Percentiles rank a stretch among this genome's conserved stretches.
phyloP scores from a whole-genome alignment of 2,329 filamentous ascomycete species.

The Coniochaeta sp. region DNA sequence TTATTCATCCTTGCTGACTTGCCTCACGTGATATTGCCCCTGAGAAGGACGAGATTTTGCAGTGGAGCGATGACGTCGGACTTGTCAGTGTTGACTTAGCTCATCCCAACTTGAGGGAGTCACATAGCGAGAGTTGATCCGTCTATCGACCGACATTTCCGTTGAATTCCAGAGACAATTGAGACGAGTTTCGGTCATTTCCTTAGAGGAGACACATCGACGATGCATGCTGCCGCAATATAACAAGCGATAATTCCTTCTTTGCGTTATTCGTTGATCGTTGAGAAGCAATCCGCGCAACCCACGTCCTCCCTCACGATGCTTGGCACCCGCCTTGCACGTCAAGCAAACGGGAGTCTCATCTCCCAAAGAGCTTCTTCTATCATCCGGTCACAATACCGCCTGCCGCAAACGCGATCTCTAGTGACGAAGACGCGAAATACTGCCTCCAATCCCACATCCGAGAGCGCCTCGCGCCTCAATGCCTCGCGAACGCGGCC shows the following conservation, averaged over 20 bases:
- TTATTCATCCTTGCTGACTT: neutral
- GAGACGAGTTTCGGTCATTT: neutral
- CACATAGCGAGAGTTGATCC: neutral
- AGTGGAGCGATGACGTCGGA: neutral
- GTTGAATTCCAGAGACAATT: neutral
- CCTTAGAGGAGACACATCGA: neutral
- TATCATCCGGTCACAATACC: neutral
- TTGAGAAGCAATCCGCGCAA: neutral
- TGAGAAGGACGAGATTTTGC: neutral
- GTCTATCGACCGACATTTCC: neutral
- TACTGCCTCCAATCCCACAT: neutral
- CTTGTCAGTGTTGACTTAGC: neutral
- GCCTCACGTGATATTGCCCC: neutral
- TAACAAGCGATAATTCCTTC: neutral
- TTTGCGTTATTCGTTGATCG: neutral
- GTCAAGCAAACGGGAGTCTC: neutral
- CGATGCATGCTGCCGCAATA: neutral
- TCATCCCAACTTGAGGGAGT: neutral
- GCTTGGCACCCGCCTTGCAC: neutral
- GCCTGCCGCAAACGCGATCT: neutral
- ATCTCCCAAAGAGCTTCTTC: neutral
- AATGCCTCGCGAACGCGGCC: neutral
- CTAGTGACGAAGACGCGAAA: neutral
- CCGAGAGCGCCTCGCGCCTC: neutral
- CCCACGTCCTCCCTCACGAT: neutral